Evolutionary conservation across 768 basidiomycete species (phyloP).

Genomic region (Tylopilus sp.): DNA sequence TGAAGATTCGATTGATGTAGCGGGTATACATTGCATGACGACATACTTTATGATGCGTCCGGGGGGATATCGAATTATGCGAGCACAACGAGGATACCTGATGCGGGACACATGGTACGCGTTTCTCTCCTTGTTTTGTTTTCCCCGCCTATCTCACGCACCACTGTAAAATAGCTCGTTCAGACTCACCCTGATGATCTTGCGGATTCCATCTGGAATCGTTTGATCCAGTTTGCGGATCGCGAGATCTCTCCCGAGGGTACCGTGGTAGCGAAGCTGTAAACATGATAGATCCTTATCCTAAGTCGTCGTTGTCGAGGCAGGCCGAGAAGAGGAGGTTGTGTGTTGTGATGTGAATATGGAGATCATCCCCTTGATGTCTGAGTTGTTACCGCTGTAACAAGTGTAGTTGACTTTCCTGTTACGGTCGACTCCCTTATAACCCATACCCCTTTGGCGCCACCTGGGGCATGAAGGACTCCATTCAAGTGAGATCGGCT

Average conservation of each 20-base stretch:
- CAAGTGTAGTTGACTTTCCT: too few species aligned
- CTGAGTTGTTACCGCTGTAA: too few species aligned
- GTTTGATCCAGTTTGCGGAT: not conserved
- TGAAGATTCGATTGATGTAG: too few species aligned
- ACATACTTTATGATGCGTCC: not conserved
- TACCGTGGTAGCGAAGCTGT: not conserved
- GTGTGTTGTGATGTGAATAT: too few species aligned
- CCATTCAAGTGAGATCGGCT: too few species aligned
- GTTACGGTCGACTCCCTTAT: too few species aligned
- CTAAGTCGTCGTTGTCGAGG: too few species aligned
- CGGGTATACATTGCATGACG: too few species aligned
- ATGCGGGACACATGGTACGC: not conserved
- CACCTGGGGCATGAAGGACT: too few species aligned
- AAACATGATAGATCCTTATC: not conserved
- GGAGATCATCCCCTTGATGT: too few species aligned
- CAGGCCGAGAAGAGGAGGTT: too few species aligned
- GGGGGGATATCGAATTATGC: not conserved
- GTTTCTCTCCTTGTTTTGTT: not conserved
- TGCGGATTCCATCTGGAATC: slow-evolving; percentile 3
- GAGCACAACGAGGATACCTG: not conserved
- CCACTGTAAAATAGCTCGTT: not conserved
- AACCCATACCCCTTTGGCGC: too few species aligned
- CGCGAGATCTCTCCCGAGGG: not conserved
- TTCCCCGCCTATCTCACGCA: not conserved
- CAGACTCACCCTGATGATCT: slow-evolving; percentile 1